Percentiles rank a stretch among this genome's conserved stretches.
Conservation (phyloP, 2,329 filamentous ascomycete genomes). For the Botrytis hyacinthi region DNA sequence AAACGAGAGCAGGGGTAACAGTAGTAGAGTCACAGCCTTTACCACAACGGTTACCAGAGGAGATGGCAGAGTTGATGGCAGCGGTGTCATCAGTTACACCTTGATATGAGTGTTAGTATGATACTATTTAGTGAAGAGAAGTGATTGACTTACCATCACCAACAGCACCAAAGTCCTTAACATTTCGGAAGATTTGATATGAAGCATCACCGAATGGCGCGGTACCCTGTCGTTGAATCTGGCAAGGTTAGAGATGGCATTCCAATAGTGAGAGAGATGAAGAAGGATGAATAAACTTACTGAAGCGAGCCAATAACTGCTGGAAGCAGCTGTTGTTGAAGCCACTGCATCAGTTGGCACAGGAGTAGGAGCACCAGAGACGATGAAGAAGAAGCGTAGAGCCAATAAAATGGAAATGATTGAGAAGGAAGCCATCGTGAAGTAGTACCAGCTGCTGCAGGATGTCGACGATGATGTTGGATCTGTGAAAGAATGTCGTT, state of each 20-base stretch:
- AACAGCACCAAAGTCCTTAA: constrained; percentile 71
- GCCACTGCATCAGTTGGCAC: constrained; percentile 25
- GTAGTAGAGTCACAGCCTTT: constrained; percentile 80
- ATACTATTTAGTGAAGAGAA: constrained; percentile 38
- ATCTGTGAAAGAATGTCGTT: constrained; percentile 33
- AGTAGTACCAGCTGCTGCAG: constrained; percentile 38
- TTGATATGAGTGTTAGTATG: constrained; percentile 51
- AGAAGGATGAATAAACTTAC: constrained; percentile 2
- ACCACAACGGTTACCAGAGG: constrained; percentile 76
- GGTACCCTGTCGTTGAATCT: constrained; percentile 37
- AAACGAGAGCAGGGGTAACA: constrained; percentile 79
- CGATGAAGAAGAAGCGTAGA: constrained; percentile 34
- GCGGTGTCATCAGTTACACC: constrained; percentile 75
- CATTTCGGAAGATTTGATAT: constrained; percentile 78
- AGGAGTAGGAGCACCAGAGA: constrained; percentile 32
- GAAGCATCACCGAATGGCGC: constrained; percentile 42
- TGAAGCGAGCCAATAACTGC: constrained; percentile 36
- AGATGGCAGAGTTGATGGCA: constrained; percentile 83
- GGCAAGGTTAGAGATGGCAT: background rate
- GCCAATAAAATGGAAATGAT: constrained; percentile 34
- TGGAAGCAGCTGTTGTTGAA: constrained; percentile 21
- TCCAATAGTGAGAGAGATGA: background rate
- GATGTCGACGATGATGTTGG: constrained; percentile 25
- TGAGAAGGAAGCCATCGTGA: constrained; percentile 38
- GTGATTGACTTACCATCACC: constrained; percentile 54